Base-by-base conservation (phyloP, 148 eudicot species). In the Nepenthes mirabilis region DNA sequence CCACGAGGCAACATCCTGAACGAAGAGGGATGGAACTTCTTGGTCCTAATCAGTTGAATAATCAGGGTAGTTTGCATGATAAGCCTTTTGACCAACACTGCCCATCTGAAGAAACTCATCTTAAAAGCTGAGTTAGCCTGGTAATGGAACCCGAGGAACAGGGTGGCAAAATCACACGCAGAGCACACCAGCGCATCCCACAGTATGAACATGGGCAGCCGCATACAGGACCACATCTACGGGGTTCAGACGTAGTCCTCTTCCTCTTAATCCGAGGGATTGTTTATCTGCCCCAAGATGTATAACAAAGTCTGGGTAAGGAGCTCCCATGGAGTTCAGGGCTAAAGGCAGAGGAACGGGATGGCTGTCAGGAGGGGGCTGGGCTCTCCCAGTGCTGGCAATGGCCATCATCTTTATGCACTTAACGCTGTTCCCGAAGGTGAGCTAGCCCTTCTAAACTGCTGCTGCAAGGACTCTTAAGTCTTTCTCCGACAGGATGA, bases 1-100 rank as follows among this genome's bases (percentile, higher is more conserved):
- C 84, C 81, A 68, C 33, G 81, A 80, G 6, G 79, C 84, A 33
- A 77, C 72, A 54, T 76, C 84, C 67, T 76, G 83, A 56, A 79
- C 65, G 52, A 79, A 79, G 11, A 80, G 83, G 53, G 23, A 23
- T 23, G 0, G 23, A 72, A 63, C 60, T 72, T 75, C 68, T 79
- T 71, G 6, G 80, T 79, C 59, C 83, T 51, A 55, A 79, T 79
- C 74, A 79, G 66, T 64, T 77, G 81, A 61, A 74, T 73, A 7
- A 74, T 74, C 43, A 77, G 58, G n/a, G 79, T 23, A 23, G 23
- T 74, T 54, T 80, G 84, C 84, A 80, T 71, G 36, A 80, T 74
- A 14, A 80, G 66, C 55, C 81, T 78, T 70, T 77, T 76, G 2
- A 80, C 67, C 37, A 77, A 80, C 74, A 79, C 59, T 40, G 77